Base-by-base conservation (phyloP, 2,329 filamentous ascomycete species). In the Pseudocercospora fijiensis region DNA sequence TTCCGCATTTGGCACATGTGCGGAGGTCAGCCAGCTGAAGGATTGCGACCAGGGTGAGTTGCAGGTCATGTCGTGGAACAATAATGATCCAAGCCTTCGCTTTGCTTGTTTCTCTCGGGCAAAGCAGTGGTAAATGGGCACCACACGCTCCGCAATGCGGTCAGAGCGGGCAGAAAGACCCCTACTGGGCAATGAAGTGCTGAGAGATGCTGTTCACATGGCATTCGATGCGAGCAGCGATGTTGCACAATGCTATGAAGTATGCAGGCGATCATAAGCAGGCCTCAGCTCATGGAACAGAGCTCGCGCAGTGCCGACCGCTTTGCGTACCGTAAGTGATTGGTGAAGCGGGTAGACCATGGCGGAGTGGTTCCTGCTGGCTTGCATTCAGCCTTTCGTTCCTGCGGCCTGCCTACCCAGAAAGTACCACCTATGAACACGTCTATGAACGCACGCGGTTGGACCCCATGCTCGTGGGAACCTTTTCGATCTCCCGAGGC, bases 1-100 rank as follows among this genome's bases (percentile, higher is more conserved):
- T 55, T 30, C 59, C 47, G 60, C 24, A 62, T 62, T 52, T 62
- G 58, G 60, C 30, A 52, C 60, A 62, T 62, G 60, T 53, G 60
- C 37, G 11, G 52, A 24, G 33, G 30, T 61, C 52, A 51, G 60
- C 52, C 60, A 57, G 53, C 60, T 51, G 53, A 62, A 30, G 27
- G 22, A 60, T 45, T 18, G 43, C 27, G 30, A 51, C 53, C 2
- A 18, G 27, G 53, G n/a, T 57, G n/a, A 37, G 28, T 9, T 57
- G 30, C 53, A 57, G 27, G 27, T 51, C 10, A 22, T 51, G 20
- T 51, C 8, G 47, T 51, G 47, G 2, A 51, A 51, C 47, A 22
- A 51, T 11, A 22, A 6, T 11, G n/a, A 6, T 51, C 22, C 20
- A 22, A 5, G 20, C 10, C 47, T 51, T 51, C 20, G 18, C 18